Evolutionary conservation across 805 yeast species (phyloP).

Genomic region (Suhomyces prunicola): DNA sequence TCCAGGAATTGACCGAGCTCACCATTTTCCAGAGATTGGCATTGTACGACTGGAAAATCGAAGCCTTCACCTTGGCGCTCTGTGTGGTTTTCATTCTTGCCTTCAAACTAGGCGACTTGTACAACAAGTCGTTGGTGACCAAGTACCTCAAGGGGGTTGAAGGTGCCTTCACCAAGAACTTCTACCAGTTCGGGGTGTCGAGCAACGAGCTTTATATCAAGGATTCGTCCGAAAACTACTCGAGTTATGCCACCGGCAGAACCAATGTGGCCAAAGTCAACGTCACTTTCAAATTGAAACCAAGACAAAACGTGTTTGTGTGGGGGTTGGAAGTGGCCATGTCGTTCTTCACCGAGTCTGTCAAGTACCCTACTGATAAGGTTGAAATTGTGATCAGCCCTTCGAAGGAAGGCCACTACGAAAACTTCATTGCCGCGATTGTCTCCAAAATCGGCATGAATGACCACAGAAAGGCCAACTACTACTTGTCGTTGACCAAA

Average conservation of each 20-base stretch:
- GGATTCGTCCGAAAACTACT: constrained; percentile 61
- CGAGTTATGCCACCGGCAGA: constrained; percentile 88
- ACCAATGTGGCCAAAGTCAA: constrained; percentile 63
- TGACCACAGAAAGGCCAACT: constrained; percentile 68
- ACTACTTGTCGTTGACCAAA: constrained; percentile 79
- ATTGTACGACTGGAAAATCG: constrained; percentile 75
- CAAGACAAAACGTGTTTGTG: constrained; percentile 77
- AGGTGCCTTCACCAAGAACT: constrained; percentile 60
- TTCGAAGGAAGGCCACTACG: constrained; percentile 49
- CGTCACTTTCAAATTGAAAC: constrained; percentile 59
- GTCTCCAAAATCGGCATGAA: constrained; percentile 85
- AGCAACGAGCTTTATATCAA: constrained; percentile 46
- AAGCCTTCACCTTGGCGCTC: constrained; percentile 52
- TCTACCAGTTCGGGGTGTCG: constrained; percentile 71
- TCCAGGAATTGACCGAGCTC: constrained; percentile 58
- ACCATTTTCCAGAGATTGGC: constrained; percentile 55
- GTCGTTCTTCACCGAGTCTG: constrained; percentile 54
- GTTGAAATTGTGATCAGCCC: constrained; percentile 60
- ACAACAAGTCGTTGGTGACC: constrained; percentile 56
- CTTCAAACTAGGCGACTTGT: constrained; percentile 56
- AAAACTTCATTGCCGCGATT: constrained; percentile 76
- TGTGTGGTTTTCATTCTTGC: constrained; percentile 47
- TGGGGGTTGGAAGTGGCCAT: constrained; percentile 62
- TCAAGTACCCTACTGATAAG: constrained; percentile 54
- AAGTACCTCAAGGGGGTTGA: constrained; percentile 49